Percentiles rank a stretch among this genome's conserved stretches.
Conservation (phyloP, 176 grass and related monocot genomes). For the Eragrostis curvula region DNA sequence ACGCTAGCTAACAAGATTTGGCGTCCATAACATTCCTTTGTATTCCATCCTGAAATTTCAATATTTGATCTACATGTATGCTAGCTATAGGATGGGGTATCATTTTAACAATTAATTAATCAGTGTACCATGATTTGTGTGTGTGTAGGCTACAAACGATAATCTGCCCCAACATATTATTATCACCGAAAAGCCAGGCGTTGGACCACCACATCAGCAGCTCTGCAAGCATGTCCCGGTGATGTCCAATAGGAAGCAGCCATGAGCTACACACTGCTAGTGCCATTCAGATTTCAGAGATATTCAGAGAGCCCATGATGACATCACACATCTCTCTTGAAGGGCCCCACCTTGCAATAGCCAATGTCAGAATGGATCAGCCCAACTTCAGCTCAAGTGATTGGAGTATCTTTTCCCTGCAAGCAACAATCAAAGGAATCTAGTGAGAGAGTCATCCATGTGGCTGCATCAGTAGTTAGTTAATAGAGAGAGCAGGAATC, state of each 20-base stretch:
- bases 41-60: not conserved
- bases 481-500: constrained; percentile 38
- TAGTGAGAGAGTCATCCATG: constrained; percentile 32
- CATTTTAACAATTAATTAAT: not conserved
- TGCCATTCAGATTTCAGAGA: constrained; percentile 42
- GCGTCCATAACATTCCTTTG: constrained; percentile 31
- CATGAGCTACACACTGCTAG: constrained; percentile 34
- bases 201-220: constrained; percentile 27
- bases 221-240: constrained; percentile 20
- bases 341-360: constrained; percentile 6
- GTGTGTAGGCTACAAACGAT: not conserved
- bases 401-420: constrained; percentile 37
- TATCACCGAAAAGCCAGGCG: constrained; percentile 19
- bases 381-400: constrained; percentile 31
- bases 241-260: constrained; percentile 37
- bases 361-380: not conserved
- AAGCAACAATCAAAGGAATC: constrained; percentile 30
- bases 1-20: constrained; percentile 4
- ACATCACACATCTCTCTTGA: constrained; percentile 26
- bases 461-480: constrained; percentile 54
- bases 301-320: constrained; percentile 27
- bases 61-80: constrained; percentile 18
- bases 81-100: not conserved
- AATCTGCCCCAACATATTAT: not conserved
- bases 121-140: too few relatives aligned